These are phyloP conservation scores for Coelastrella sp. DNA, from an alignment of 139 green algal genomes.

Conservation along the genomic window DNA sequence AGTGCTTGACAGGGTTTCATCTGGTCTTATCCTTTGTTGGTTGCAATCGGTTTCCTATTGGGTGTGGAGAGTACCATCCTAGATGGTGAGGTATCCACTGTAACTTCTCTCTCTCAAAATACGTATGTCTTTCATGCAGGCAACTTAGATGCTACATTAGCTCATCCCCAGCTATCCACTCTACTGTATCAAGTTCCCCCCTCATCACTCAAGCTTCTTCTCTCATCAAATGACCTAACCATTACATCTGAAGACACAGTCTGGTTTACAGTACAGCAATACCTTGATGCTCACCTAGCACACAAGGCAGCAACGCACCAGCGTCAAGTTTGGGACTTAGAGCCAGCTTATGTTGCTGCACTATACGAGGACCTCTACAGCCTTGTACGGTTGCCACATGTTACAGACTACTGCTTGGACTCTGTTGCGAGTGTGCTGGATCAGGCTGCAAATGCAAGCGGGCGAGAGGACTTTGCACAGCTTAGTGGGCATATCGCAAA, in stretches of 20 bases:
- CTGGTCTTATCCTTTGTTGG: too few relatives aligned
- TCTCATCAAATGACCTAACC: neutral
- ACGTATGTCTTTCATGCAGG: neutral
- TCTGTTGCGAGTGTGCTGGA: neutral
- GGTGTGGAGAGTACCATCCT: too few relatives aligned
- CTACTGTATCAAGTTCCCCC: neutral
- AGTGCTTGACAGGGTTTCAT: too few relatives aligned
- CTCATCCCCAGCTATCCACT: neutral
- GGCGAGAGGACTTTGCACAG: neutral
- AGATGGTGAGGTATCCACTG: too few relatives aligned
- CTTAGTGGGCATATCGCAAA: neutral
- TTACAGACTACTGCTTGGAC: neutral
- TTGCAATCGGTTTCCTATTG: too few relatives aligned
- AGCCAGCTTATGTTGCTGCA: neutral
- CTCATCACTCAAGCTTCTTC: neutral
- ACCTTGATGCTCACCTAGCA: neutral
- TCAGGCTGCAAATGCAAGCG: neutral
- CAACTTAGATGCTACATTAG: neutral
- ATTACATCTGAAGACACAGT: neutral
- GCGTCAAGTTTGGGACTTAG: neutral
- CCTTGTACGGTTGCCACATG: neutral
- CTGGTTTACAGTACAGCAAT: neutral
- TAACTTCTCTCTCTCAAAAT: too few relatives aligned
- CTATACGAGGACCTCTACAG: neutral
- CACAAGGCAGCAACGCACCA: neutral